A percentile compares a stretch with the other conserved stretches of the same genome.
Evolutionary conservation across 2,329 filamentous ascomycete genomes (phyloP).

Genomic region (Colletotrichum plurivorum): DNA sequence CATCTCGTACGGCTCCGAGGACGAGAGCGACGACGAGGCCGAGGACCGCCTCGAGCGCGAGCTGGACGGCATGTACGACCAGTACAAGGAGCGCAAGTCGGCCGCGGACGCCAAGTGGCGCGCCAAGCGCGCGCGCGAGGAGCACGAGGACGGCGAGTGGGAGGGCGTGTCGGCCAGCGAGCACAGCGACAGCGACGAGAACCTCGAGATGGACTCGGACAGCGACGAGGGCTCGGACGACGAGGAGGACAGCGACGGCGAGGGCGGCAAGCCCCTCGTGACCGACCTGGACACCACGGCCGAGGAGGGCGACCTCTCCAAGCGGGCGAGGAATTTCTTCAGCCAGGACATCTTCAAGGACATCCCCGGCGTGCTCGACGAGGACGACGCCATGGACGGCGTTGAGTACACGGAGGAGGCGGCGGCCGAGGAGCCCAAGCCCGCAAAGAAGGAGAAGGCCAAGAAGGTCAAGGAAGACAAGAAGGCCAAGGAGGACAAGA

Average conservation of each 20-base stretch:
- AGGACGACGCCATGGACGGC: slow-evolving; percentile 54
- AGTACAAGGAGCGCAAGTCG: slow-evolving; percentile 85
- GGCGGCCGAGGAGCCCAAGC: slow-evolving; percentile 36
- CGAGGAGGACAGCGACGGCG: slow-evolving; percentile 47
- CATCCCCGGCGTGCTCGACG: slow-evolving; percentile 76
- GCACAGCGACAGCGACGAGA: slow-evolving; percentile 72
- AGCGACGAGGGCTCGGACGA: slow-evolving; percentile 53
- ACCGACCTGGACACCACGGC: slow-evolving; percentile 58
- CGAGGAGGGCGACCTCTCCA: slow-evolving; percentile 77
- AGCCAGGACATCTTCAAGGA: slow-evolving; percentile 94
- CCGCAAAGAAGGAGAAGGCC: slow-evolving; percentile 45
- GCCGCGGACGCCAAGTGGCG: slow-evolving; percentile 88
- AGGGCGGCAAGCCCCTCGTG: slow-evolving; percentile 49
- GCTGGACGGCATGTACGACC: slow-evolving; percentile 88
- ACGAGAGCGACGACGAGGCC: slow-evolving; percentile 75
- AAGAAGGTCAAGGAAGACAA: slow-evolving; percentile 49
- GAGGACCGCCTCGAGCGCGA: slow-evolving; percentile 87
- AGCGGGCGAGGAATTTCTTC: slow-evolving; percentile 90
- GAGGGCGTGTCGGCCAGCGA: slow-evolving; percentile 84
- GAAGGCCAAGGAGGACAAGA: slow-evolving; percentile 51
- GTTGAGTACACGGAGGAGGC: slow-evolving; percentile 46
- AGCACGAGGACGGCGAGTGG: slow-evolving; percentile 90
- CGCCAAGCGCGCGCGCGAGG: slow-evolving; percentile 88
- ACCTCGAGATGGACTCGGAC: slow-evolving; percentile 69
- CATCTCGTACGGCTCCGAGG: slow-evolving; percentile 60